Evolutionary conservation across 345 rosid species (phyloP).

Genomic region (Corchorus olitorius): DNA sequence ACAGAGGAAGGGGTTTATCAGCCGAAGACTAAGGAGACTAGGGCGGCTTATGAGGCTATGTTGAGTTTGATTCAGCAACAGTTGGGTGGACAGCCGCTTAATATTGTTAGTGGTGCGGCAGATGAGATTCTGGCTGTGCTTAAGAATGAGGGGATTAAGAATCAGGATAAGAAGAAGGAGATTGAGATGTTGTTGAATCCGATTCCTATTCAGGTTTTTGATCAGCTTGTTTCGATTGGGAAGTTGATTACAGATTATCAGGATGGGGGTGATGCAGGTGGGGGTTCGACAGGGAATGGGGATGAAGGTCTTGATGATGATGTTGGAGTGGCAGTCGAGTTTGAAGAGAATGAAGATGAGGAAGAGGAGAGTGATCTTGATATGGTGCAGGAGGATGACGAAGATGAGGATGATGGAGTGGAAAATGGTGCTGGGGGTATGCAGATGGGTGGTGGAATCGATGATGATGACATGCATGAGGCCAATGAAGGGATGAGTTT

Average conservation of each 20-base stretch:
- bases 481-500: conserved; percentile 68
- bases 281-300: conserved; percentile 47
- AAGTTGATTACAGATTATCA: conserved; percentile 80
- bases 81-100: conserved; percentile 85
- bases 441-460: conserved; percentile 85
- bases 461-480: conserved; percentile 68
- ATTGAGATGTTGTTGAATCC: conserved; percentile 76
- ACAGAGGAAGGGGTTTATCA: conserved; percentile 89
- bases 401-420: conserved; percentile 67
- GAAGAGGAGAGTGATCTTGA: conserved; percentile 92
- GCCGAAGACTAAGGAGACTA: conserved; percentile 88
- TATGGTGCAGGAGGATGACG: conserved; percentile 83
- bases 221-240: conserved; percentile 76
- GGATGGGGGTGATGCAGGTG: conserved; percentile 59
- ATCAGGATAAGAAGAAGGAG: conserved; percentile 82
- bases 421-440: conserved; percentile 64
- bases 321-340: conserved; percentile 89
- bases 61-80: conserved; percentile 80
- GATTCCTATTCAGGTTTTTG: conserved; percentile 48
- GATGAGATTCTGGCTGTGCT: conserved; percentile 95
- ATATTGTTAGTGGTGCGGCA: conserved; percentile 81
- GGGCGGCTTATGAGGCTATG: conserved; percentile 91
- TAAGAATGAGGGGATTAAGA: conserved; percentile 61
- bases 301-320: conserved; percentile 86
- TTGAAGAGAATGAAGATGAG: conserved; percentile 85